Evolutionary conservation across 192 early-diverging fungal species (phyloP).

Genomic region (Coemansia interrupta): DNA sequence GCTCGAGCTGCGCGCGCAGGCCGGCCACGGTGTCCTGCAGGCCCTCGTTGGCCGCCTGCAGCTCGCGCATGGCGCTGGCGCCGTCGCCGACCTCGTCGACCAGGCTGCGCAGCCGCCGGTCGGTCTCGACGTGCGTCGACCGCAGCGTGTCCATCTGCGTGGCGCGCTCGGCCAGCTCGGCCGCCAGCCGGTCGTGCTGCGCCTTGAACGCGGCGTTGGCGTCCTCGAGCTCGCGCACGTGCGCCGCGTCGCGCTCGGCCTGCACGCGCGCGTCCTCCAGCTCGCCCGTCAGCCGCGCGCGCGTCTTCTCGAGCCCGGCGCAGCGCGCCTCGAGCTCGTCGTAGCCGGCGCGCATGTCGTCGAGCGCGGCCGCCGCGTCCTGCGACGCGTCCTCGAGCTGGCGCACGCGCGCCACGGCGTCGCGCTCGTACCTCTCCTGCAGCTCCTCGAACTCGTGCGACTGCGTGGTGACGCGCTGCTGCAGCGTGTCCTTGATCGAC

Average conservation of each 20-base stretch:
- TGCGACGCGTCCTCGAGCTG: constrained; percentile 59
- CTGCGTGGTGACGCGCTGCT: constrained; percentile 57
- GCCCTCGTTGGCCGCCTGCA: constrained; percentile 62
- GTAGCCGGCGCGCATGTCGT: constrained; percentile 62
- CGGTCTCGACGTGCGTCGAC: constrained; percentile 26
- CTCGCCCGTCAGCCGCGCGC: constrained; percentile 62
- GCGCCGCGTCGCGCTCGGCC: constrained; percentile 64
- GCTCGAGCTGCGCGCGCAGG: constrained; percentile 62
- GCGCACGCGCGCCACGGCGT: constrained; percentile 52
- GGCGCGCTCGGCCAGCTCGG: constrained; percentile 16
- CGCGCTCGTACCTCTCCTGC: constrained; percentile 61
- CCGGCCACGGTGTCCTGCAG: constrained; percentile 62
- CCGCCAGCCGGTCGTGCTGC: constrained; percentile 50
- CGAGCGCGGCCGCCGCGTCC: constrained; percentile 60
- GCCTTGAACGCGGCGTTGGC: constrained; percentile 56
- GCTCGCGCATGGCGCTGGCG: constrained; percentile 68
- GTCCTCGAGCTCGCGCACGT: constrained; percentile 54
- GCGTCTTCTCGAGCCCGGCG: constrained; percentile 68
- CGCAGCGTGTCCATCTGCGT: constrained; percentile 20
- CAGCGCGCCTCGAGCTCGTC: constrained; percentile 59
- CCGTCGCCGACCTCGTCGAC: constrained; percentile 64
- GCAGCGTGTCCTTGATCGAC: constrained; percentile 45
- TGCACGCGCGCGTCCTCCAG: constrained; percentile 74
- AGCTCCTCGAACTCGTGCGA: constrained; percentile 61
- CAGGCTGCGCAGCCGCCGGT: constrained; percentile 57